These are phyloP conservation scores for Microcyclosporella mali DNA, from an alignment of 2,329 filamentous ascomycete species.

Conservation along the genomic window DNA sequence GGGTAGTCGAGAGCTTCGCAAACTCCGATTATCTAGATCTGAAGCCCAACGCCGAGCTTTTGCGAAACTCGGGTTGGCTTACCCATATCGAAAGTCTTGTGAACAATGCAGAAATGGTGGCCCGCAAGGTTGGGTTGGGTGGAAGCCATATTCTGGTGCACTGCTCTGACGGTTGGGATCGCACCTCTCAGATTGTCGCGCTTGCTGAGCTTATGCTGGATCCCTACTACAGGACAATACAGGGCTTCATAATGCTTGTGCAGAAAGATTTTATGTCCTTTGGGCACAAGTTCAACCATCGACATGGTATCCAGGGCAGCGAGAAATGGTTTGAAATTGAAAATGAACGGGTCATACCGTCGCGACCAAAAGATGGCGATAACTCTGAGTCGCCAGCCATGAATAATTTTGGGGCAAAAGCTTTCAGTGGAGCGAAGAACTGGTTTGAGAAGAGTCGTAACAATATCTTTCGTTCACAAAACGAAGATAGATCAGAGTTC, in stretches of 20 bases:
- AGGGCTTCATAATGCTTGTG: conserved; percentile 88
- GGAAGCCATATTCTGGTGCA: conserved; percentile 95
- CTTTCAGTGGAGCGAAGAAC: conserved; percentile 68
- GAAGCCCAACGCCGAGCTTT: conserved; percentile 71
- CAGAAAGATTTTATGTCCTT: conserved; percentile 99
- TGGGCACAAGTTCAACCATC: conserved; percentile 92
- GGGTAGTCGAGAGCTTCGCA: conserved; percentile 82
- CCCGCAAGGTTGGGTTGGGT: conserved; percentile 79
- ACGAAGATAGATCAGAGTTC: conserved; percentile 58
- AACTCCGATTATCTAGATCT: conserved; percentile 83
- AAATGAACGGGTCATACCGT: conserved; percentile 63
- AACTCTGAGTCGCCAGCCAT: conserved; percentile 35
- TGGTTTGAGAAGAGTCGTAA: conserved; percentile 70
- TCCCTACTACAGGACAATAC: conserved; percentile 87
- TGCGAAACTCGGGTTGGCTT: conserved; percentile 82
- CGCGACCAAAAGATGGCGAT: conserved; percentile 35
- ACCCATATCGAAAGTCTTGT: conserved; percentile 81
- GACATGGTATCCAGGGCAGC: conserved; percentile 79
- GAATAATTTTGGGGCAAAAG: conserved; percentile 57
- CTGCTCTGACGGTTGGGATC: conserved; percentile 97
- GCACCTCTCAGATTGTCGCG: conserved; percentile 89
- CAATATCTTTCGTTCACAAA: conserved; percentile 33
- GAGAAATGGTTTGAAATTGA: conserved; percentile 93
- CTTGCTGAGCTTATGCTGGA: conserved; percentile 90
- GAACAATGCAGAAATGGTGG: conserved; percentile 77